A percentile compares a stretch with the other conserved stretches of the same genome.
phyloP scores from a whole-genome alignment of 192 early-diverging fungal species.

The Entomortierella parvispora region DNA sequence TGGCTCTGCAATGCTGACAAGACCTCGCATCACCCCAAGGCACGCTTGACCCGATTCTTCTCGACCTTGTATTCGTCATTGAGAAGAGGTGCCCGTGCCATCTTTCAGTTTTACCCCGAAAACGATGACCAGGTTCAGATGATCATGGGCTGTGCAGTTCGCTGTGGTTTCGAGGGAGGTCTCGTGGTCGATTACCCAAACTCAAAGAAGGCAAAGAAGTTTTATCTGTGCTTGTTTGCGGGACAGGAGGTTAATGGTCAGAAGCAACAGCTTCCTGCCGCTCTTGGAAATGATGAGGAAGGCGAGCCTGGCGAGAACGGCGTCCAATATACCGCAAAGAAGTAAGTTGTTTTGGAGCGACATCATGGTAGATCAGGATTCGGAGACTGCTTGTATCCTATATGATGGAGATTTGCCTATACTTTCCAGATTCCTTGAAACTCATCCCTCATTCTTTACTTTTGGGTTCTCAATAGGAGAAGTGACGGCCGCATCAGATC shows the following conservation, averaged over 20 bases:
- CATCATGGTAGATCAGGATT: no score
- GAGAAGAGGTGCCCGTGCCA: slow-evolving; percentile 87
- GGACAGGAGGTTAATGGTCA: slow-evolving; percentile 72
- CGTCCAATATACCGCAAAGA: slow-evolving; percentile 57
- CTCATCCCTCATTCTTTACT: neutral
- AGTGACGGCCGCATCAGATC: slow-evolving; percentile 45
- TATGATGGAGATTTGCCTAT: neutral
- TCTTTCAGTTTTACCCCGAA: slow-evolving; percentile 99
- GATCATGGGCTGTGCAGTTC: slow-evolving; percentile 88
- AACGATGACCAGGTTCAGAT: slow-evolving; percentile 94
- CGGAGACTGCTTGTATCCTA: no score
- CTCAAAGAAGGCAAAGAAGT: slow-evolving; percentile 96
- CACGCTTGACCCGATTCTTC: slow-evolving; percentile 90
- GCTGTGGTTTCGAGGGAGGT: slow-evolving; percentile 96
- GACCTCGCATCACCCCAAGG: slow-evolving; percentile 83
- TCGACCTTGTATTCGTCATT: slow-evolving; percentile 91
- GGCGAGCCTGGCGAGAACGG: slow-evolving; percentile 53
- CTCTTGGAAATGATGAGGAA: slow-evolving; percentile 67
- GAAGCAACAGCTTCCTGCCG: slow-evolving; percentile 70
- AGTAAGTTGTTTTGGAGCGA: slow-evolving; percentile 14
- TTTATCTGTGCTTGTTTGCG: slow-evolving; percentile 95
- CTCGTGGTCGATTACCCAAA: slow-evolving; percentile 97
- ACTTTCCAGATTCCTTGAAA: neutral
- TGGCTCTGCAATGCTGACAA: slow-evolving; percentile 99
- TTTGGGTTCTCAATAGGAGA: slow-evolving; percentile 26